Evolutionary conservation across 192 early-diverging fungal species (phyloP), one percentile per base, ranked within the genome.

Genomic region (Coemansia sp.): DNA sequence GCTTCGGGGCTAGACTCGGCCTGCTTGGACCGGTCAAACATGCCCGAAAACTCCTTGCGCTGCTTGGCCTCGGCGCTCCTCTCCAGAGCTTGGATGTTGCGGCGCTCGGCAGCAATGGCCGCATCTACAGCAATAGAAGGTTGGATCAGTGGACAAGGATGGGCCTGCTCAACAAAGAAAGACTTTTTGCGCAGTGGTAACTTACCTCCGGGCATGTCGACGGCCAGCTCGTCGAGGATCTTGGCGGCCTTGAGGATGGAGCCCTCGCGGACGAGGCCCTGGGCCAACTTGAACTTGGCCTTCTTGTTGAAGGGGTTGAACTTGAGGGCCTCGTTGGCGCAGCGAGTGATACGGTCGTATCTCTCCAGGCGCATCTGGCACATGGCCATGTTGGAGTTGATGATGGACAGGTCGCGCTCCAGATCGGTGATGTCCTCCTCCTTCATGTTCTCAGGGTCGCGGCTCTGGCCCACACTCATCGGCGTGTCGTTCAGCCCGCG

Each of bases 261-360:
- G 30, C 69, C 69, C 22, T 58, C 54, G 53, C 58, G 62, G 18
- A 66, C 33, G 10, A 61, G 39, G 26, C 62, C 57, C 53, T 73
- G 69, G n/a, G 39, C 69, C 18, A 65, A 63, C 16, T 54, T 40
- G 50, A 73, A 73, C 50, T 66, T 65, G 30, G 69, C 69, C 63
- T 73, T 73, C 22, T 40, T 46, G 51, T 73, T 73, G 47, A 62
- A 65, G 18, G 62, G 57, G 41, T 73, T 66, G 30, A 22, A 19
- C 46, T 66, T 55, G 28, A 66, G 48, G 37, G 69, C 69, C 1
- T 46, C 32, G 17, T 60, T 26, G 2, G 69, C 62, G 19, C 54
- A 61, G 44, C 28, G 37, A 11, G 56, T 45, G 21, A 52, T 54
- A 32, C 61, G 57, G 16, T 38, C 46, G 8, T 38, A 20, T 19